Conservation (phyloP, 192 early-diverging fungal species). For the Coemansia javaensis region DNA sequence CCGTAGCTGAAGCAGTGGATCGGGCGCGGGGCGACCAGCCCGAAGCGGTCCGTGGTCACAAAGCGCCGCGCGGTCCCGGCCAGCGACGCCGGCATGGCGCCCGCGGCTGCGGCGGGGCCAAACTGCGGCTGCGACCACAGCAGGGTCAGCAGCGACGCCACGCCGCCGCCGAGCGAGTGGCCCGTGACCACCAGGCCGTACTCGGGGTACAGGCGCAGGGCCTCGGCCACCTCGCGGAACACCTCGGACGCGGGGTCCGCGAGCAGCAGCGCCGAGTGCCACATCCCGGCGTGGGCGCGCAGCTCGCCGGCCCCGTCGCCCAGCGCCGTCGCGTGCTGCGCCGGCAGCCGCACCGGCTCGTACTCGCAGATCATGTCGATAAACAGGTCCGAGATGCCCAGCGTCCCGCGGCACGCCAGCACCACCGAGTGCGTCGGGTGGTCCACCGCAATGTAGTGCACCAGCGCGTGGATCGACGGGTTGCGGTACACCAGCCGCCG, state of each 20-base stretch:
- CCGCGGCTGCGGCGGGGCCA: slow-evolving; percentile 1
- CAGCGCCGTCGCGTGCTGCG: slow-evolving; percentile 9
- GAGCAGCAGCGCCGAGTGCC: slow-evolving; percentile 68
- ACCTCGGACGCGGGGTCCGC: slow-evolving; percentile 63
- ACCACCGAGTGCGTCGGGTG: slow-evolving; percentile 72
- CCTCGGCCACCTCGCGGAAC: slow-evolving; percentile 64
- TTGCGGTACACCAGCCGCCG: slow-evolving; percentile 42
- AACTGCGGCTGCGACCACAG: slow-evolving; percentile 61
- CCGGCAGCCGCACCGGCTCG: slow-evolving; percentile 26
- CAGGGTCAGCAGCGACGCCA: slow-evolving; percentile 71
- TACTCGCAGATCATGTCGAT: slow-evolving; percentile 83
- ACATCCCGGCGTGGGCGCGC: slow-evolving; percentile 82
- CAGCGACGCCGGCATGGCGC: slow-evolving; percentile 24
- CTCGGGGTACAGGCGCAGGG: slow-evolving; percentile 64
- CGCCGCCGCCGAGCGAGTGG: slow-evolving; percentile 84
- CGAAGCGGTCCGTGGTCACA: slow-evolving; percentile 59
- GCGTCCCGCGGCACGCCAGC: slow-evolving; percentile 80
- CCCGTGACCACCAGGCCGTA: slow-evolving; percentile 84
- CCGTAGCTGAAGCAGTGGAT: slow-evolving; percentile 86
- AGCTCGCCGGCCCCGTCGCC: slow-evolving; percentile 22
- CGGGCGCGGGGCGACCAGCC: slow-evolving; percentile 63
- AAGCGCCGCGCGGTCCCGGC: slow-evolving; percentile 50
- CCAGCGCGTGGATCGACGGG: slow-evolving; percentile 66
- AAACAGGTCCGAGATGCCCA: slow-evolving; percentile 80
- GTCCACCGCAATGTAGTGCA: slow-evolving; percentile 80